Evolutionary conservation across 805 yeast genomes (phyloP), one percentile per base, ranked within the genome.

Genomic region (Ogataea neopini): DNA sequence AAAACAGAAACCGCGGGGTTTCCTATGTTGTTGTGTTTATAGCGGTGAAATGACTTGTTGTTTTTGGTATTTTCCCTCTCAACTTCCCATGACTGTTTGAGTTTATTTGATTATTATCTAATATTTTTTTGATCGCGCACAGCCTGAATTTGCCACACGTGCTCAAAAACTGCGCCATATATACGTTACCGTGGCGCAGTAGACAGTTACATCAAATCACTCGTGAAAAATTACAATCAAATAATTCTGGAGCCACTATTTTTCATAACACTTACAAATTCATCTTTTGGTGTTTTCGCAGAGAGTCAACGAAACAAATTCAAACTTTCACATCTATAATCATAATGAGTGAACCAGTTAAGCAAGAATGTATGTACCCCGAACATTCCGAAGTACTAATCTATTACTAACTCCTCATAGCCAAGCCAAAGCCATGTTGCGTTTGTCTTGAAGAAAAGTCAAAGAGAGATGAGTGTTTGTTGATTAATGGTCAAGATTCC

Each of bases 361-460:
- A 52, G 48, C 47, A 45, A 48, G 48, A 56, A 43, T 45, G 64
- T 60, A 58, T 36, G 66, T 59, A 13, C 19, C n/a, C 37, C 37
- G 10, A 4, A 4, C 4, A 6, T 30, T 30, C 36, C n/a, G 14
- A 6, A 25, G 13, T 7, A n/a, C 6, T 11, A 5, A 18, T 6
- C 33, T 17, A 20, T 18, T 5, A 10, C 30, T 43, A 46, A 52
- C 50, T 47, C 47, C 52, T 26, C 23, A 25, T 13, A 58, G 63
- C 69, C 32, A 84, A 88, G 63, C 96, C 96, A 54, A 92, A 91
- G 71, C 97, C 99, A 49, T 92, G 99, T 70, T 92, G 98, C 63
- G 98, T 92, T 18, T 94, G 98, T 68, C 79, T 84, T 57, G 86
- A 86, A 28, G 65, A 64, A 45, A 64, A 65, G 46, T 48, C 84